phyloP scores from a whole-genome alignment of 495 filamentous ascomycete genomes.

The Hypoxylon lienhwacheense region DNA sequence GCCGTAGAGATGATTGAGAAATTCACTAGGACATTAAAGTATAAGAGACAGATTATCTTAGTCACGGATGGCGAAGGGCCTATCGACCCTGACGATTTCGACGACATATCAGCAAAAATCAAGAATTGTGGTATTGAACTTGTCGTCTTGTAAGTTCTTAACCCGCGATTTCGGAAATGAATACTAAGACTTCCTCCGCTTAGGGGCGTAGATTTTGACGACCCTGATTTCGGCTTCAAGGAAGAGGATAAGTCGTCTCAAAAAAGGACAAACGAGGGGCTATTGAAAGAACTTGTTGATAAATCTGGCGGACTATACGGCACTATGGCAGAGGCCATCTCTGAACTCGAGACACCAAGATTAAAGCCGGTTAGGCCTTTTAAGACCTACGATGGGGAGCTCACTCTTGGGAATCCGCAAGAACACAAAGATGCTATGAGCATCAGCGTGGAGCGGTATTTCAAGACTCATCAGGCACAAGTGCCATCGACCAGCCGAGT shows the following conservation, averaged over 20 bases:
- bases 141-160: slow-evolving; percentile 67
- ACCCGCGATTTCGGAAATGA: neutral
- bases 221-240: slow-evolving; percentile 85
- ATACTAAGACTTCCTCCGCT: slow-evolving; percentile 2
- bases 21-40: slow-evolving; percentile 88
- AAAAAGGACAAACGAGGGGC: slow-evolving; percentile 71
- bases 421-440: slow-evolving; percentile 74
- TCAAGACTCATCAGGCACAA: slow-evolving; percentile 74
- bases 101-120: slow-evolving; percentile 69
- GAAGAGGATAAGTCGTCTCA: slow-evolving; percentile 79
- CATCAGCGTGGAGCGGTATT: slow-evolving; percentile 90
- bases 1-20: slow-evolving; percentile 83
- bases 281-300: slow-evolving; percentile 64
- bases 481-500: slow-evolving; percentile 76
- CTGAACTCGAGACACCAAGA: slow-evolving; percentile 68
- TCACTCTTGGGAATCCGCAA: slow-evolving; percentile 76
- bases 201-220: slow-evolving; percentile 94
- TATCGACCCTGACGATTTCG: slow-evolving; percentile 68
- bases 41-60: slow-evolving; percentile 75
- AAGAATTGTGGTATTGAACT: slow-evolving; percentile 76
- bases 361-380: slow-evolving; percentile 72
- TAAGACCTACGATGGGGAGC: slow-evolving; percentile 73
- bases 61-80: slow-evolving; percentile 76
- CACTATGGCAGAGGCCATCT: slow-evolving; percentile 81
- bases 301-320: slow-evolving; percentile 69